Base-by-base conservation (phyloP, 768 basidiomycete genomes). In the Fomitopsis serialis region DNA sequence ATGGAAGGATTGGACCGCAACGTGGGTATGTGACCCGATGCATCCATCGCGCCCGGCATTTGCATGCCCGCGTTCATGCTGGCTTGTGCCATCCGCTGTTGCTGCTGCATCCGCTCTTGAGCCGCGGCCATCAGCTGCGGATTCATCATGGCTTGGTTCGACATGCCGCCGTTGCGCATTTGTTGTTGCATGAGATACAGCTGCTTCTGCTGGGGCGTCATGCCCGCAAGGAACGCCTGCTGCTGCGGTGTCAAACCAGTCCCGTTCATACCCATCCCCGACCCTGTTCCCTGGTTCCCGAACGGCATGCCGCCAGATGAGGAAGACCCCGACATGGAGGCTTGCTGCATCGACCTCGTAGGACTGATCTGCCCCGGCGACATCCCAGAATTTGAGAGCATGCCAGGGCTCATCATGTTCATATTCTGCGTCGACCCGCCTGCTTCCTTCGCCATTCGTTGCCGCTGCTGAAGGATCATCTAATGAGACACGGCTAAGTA, bases 1-100 rank as follows among this genome's bases (percentile, higher is more conserved):
- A 89, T 84, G 21, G 79, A 67, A 40, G 75, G 69, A 62, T 81
- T 84, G 40, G 83, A 84, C 19, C 82, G 74, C 27, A 84, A 68
- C 5, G 74, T 72, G 12, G 80, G 75, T 54, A 79, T 78, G 51
- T 60, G 61, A 27, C 27, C 45, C 23, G 43, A 73, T 68, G 60
- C 68, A 63, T 48, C 68, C 63, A 55, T 69, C 32, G 52, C 57
- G 22, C 59, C 57, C 22, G 54, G 45, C 58, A 58, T 59, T 11
- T 62, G 80, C 19, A 79, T 78, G 9, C 69, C 70, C 36, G 72
- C 67, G 10, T 69, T 70, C 48, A 66, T 59, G 53, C 78, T 73
- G 10, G 72, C 72, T 27, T 75, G 78, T 12, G 72, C 74, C 55
- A 70, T 68, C 19, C 70, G 73, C 52, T 76, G 77, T 60, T 74